Evolutionary conservation across 2,329 filamentous ascomycete genomes (phyloP).

Genomic region (Zymoseptoria passerinii): DNA sequence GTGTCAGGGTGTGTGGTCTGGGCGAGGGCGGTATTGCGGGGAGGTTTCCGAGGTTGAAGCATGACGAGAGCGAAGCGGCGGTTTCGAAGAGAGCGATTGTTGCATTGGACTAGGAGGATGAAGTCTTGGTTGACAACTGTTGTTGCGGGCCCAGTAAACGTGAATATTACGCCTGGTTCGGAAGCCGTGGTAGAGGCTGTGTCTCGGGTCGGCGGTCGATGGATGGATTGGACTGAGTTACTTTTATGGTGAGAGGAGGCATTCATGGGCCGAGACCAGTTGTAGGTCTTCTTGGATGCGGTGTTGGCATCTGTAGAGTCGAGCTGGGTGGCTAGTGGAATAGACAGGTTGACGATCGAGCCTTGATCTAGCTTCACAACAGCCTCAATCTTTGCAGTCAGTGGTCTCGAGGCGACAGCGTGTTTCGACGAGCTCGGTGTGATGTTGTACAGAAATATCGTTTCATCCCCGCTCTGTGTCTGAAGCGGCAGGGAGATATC

Average conservation of each 20-base stretch:
- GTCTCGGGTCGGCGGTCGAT: constrained; percentile 3
- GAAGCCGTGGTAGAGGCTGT: background rate
- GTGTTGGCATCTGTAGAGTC: constrained; percentile 10
- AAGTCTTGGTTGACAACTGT: constrained; percentile 60
- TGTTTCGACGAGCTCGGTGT: background rate
- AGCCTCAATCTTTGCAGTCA: constrained; percentile 16
- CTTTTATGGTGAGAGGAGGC: constrained; percentile 11
- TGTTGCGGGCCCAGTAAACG: constrained; percentile 55
- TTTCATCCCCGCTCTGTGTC: constrained; percentile 58
- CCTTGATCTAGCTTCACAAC: constrained; percentile 16
- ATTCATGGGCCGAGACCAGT: constrained; percentile 22
- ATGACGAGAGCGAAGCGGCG: constrained; percentile 62
- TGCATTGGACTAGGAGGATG: constrained; percentile 64
- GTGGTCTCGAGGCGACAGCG: background rate
- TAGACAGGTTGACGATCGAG: constrained; percentile 16
- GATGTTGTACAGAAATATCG: constrained; percentile 58
- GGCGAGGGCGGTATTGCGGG: background rate
- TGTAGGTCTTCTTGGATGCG: constrained; percentile 14
- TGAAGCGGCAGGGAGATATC: constrained; percentile 15
- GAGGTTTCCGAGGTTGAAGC: constrained; percentile 10
- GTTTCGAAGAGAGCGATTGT: constrained; percentile 56
- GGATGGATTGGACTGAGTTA: constrained; percentile 7
- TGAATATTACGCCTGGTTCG: constrained; percentile 58
- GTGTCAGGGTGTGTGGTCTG: constrained; percentile 3
- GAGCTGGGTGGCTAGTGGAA: constrained; percentile 20